A percentile compares a stretch with the other conserved stretches of the same genome.
Conservation (phyloP, 441 rosid genomes). For the Francoa sonchifolia region DNA sequence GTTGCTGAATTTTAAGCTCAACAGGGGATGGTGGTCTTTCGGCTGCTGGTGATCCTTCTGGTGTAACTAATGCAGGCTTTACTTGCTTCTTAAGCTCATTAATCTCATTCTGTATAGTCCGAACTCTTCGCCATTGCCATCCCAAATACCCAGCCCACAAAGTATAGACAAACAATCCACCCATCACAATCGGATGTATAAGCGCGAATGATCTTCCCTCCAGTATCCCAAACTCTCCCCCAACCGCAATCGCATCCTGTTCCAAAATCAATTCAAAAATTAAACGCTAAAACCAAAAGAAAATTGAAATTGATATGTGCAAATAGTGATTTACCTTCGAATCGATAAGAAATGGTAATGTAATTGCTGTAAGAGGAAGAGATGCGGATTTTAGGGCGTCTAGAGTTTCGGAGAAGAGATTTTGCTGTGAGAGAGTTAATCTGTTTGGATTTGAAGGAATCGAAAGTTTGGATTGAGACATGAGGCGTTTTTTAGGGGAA, state of each 20-base stretch:
- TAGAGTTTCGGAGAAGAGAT: no score
- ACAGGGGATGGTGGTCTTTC: conserved; percentile 38
- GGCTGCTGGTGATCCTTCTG: conserved; percentile 51
- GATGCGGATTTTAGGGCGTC: no score
- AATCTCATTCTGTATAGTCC: conserved; percentile 63
- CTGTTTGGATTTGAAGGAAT: no score
- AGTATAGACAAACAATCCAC: conserved; percentile 53
- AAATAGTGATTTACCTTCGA: no score
- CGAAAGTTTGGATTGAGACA: no score
- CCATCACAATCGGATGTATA: conserved; percentile 63
- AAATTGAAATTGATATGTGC: background rate
- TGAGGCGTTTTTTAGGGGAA: no score
- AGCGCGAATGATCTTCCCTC: conserved; percentile 77
- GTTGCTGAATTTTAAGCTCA: conserved; percentile 54
- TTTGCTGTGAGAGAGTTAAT: no score
- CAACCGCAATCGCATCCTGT: conserved; percentile 71
- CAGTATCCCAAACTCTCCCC: conserved; percentile 68
- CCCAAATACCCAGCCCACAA: conserved; percentile 79
- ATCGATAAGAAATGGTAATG: no score
- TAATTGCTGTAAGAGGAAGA: no score
- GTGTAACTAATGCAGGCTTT: conserved; percentile 61
- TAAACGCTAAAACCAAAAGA: background rate
- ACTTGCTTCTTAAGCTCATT: conserved; percentile 73
- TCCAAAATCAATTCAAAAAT: conserved; percentile 1
- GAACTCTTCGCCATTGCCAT: conserved; percentile 92